Conservation (phyloP, 257 asterid species). For the Penstemon newberryi region DNA sequence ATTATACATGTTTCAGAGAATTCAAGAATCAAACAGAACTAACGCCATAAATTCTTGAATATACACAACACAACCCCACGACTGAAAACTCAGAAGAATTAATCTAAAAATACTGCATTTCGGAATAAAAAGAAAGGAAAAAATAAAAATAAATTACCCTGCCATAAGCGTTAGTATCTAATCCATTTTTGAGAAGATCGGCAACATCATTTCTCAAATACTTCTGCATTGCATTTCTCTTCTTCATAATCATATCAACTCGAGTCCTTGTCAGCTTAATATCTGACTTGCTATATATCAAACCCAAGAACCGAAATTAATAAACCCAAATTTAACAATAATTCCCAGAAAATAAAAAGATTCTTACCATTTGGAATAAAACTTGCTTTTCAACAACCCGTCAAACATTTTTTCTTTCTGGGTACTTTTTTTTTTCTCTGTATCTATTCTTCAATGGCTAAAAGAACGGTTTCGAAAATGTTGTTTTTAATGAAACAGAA, state of each 20-base stretch:
- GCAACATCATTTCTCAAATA: constrained; percentile 72
- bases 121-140: neutral
- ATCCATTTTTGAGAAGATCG: constrained; percentile 66
- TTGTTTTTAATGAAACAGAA: constrained; percentile 31
- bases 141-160: constrained; percentile 48
- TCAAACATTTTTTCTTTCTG: constrained; percentile 52
- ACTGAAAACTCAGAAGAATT: neutral
- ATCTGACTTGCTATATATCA: constrained; percentile 61
- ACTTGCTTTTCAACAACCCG: constrained; percentile 63
- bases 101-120: constrained; percentile 4
- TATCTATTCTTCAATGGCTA: constrained; percentile 3
- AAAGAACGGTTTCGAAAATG: constrained; percentile 25
- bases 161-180: constrained; percentile 63
- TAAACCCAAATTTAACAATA: neutral
- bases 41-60: constrained; percentile 11
- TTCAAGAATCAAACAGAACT: constrained; percentile 12
- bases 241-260: constrained; percentile 64
- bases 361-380: constrained; percentile 63
- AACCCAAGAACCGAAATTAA: constrained; percentile 1
- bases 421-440: neutral
- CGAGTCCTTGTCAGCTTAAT: constrained; percentile 56
- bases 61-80: neutral
- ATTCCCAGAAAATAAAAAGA: neutral
- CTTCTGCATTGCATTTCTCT: constrained; percentile 73
- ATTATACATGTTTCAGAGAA: neutral